Evolutionary conservation across 176 grass and related monocot species (phyloP).

Genomic region (Carex cristatella): DNA sequence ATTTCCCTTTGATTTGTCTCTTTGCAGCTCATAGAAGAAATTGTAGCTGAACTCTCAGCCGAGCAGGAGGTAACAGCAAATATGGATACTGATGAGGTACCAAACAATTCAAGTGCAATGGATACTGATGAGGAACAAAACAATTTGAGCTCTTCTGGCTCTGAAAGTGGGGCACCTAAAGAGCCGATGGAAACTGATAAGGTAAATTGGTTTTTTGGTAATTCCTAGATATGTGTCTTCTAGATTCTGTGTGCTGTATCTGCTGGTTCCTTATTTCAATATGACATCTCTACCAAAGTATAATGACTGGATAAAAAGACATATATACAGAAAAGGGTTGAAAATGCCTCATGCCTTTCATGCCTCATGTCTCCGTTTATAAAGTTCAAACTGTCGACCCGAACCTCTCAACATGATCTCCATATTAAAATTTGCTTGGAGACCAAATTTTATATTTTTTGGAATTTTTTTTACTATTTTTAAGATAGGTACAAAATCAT

Average conservation of each 20-base stretch:
- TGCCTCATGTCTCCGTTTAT: too few species aligned
- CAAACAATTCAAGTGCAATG: conserved; percentile 35
- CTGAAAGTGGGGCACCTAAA: conserved; percentile 41
- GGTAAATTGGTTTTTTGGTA: conserved; percentile 26
- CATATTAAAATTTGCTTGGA: too few species aligned
- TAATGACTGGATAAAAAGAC: not conserved
- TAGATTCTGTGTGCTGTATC: not conserved
- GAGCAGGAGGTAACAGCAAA: conserved; percentile 31
- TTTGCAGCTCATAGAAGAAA: conserved; percentile 79
- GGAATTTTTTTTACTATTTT: too few species aligned
- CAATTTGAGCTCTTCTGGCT: conserved; percentile 19
- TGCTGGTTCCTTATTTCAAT: conserved; percentile 1
- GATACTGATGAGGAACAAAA: conserved; percentile 51
- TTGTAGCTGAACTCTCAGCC: conserved; percentile 57
- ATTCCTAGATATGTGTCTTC: not conserved
- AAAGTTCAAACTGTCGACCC: too few species aligned
- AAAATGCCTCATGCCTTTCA: too few species aligned
- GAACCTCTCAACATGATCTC: too few species aligned
- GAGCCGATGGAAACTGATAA: conserved; percentile 77
- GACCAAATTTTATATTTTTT: too few species aligned
- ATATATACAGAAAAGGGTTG: not conserved
- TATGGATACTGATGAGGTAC: conserved; percentile 64
- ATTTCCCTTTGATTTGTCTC: not conserved
- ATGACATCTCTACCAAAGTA: not conserved
- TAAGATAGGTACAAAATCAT: too few species aligned